Evolutionary conservation across 2,329 filamentous ascomycete species (phyloP).

Genomic region (Fusarium transvaalense): DNA sequence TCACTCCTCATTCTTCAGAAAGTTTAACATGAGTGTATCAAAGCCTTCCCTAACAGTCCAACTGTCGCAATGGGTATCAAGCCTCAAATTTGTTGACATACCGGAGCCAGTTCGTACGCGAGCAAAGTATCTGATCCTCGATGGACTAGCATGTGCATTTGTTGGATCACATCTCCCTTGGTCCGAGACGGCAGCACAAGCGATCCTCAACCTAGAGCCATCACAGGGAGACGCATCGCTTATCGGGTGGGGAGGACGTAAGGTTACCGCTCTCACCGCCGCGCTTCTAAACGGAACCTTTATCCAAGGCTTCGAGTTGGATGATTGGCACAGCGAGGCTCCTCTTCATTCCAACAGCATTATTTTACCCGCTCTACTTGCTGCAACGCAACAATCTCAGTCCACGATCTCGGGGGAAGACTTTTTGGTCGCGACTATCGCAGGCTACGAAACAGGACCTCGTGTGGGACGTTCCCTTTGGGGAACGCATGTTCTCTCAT

Average conservation of each 20-base stretch:
- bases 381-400: slow-evolving; percentile 4
- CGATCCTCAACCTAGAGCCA: slow-evolving; percentile 8
- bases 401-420: not conserved
- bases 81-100: not conserved
- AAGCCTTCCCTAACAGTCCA: not conserved
- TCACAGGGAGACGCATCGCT: slow-evolving; percentile 1
- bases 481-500: slow-evolving; percentile 14
- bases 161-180: slow-evolving; percentile 12
- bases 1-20: not conserved
- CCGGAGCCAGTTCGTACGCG: not conserved
- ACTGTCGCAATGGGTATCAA: slow-evolving; percentile 11
- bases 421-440: slow-evolving; percentile 7
- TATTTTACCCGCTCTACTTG: slow-evolving; percentile 6
- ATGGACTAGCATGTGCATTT: slow-evolving; percentile 2
- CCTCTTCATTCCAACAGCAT: slow-evolving; percentile 15
- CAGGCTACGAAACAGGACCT: slow-evolving; percentile 4
- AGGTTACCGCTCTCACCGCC: slow-evolving; percentile 3
- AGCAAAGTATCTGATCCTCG: slow-evolving; percentile 8
- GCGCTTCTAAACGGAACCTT: slow-evolving; percentile 13
- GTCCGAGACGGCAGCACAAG: slow-evolving; percentile 4
- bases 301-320: slow-evolving; percentile 14
- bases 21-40: not conserved
- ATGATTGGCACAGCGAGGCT: slow-evolving; percentile 14
- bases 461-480: slow-evolving; percentile 7
- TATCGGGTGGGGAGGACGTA: slow-evolving; percentile 6